Conservation (phyloP, 257 asterid genomes). For the Misopates orontium region DNA sequence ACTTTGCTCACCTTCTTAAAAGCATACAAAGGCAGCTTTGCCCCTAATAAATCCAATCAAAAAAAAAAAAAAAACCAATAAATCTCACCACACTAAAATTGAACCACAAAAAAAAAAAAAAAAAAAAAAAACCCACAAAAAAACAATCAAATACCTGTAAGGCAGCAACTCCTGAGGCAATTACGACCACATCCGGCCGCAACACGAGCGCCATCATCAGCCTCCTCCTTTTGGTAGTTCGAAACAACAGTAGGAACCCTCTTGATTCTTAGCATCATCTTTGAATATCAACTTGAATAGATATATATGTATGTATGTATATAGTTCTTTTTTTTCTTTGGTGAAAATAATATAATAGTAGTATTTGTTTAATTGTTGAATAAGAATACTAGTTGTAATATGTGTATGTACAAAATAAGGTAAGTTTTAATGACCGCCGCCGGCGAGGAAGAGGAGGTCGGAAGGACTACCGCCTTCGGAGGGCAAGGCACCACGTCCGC, state of each 20-base stretch:
- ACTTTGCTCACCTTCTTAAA: slow-evolving; percentile 43
- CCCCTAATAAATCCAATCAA: slow-evolving; percentile 44
- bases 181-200: slow-evolving; percentile 71
- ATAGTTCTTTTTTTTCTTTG: not conserved
- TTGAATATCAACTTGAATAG: not conserved
- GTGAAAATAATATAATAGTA: not conserved
- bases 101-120: not conserved
- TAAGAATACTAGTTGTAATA: not conserved
- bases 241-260: slow-evolving; percentile 89
- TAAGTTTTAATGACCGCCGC: slow-evolving; percentile 59
- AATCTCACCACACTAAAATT: slow-evolving; percentile 1
- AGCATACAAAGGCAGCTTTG: slow-evolving; percentile 78
- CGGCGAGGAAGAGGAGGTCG: slow-evolving; percentile 98
- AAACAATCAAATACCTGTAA: slow-evolving; percentile 48
- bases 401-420: not conserved
- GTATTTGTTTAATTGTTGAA: not conserved
- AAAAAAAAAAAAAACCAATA: slow-evolving; percentile 8
- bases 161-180: slow-evolving; percentile 79
- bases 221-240: slow-evolving; percentile 78
- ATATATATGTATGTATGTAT: too few relatives aligned
- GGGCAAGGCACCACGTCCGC: slow-evolving; percentile 98
- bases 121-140: not conserved
- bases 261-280: slow-evolving; percentile 68
- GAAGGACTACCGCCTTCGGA: slow-evolving; percentile 99
- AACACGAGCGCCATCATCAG: slow-evolving; percentile 45